phyloP scores from a whole-genome alignment of 176 grass and related monocot species.

The Zoysia pacifica region DNA sequence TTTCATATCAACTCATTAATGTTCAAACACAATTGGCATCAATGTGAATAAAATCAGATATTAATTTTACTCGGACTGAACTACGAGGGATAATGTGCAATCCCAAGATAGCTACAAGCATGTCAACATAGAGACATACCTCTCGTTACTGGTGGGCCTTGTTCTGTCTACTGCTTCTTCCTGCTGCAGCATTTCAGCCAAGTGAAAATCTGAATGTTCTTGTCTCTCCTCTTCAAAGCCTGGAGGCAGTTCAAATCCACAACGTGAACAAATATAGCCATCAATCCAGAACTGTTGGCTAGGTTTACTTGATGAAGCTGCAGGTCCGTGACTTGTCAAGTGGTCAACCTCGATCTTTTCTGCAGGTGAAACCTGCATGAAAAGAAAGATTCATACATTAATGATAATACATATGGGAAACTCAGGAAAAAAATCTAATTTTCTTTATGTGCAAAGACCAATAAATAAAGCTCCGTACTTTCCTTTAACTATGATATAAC shows the following conservation, averaged over 20 bases:
- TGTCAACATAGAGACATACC: conserved; percentile 36
- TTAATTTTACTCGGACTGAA: neutral
- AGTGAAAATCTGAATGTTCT: conserved; percentile 86
- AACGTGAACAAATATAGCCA: conserved; percentile 80
- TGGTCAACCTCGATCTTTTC: conserved; percentile 19
- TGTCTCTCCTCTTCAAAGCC: conserved; percentile 80
- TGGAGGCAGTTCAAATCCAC: conserved; percentile 73
- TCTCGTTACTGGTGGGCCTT: conserved; percentile 33
- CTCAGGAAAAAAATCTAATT: neutral
- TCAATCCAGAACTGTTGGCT: conserved; percentile 57
- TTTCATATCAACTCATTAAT: neutral
- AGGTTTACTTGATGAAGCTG: conserved; percentile 37
- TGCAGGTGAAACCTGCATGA: conserved; percentile 32
- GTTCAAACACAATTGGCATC: neutral
- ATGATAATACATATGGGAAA: neutral
- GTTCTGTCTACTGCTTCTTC: conserved; percentile 47
- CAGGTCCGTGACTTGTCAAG: conserved; percentile 8
- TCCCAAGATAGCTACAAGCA: neutral
- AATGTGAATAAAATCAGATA: neutral
- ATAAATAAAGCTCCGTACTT: neutral
- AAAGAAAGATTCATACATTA: neutral
- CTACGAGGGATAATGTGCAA: neutral
- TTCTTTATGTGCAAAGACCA: neutral
- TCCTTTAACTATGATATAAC: neutral
- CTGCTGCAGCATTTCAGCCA: conserved; percentile 75